Evolutionary conservation across 1,284 basidiomycete genomes (phyloP).

Genomic region (Microbotryum lychnidis-dioicae): DNA sequence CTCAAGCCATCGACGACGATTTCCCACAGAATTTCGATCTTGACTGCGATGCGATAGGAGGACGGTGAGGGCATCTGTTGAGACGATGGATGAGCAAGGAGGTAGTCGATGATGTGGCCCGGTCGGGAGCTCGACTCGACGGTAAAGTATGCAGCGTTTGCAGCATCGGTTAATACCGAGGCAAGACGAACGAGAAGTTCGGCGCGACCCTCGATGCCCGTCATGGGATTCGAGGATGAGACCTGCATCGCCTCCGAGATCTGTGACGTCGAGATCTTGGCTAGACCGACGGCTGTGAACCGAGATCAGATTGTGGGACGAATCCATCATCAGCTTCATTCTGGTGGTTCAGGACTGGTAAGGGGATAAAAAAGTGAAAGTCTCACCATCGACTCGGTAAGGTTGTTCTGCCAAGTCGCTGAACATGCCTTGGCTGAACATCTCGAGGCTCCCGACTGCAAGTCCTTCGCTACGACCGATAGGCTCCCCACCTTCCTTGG

Average conservation of each 20-base stretch:
- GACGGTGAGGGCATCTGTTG: conserved; percentile 46
- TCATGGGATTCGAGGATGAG: conserved; percentile 66
- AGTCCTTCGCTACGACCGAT: conserved; percentile 79
- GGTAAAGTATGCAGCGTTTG: conserved; percentile 56
- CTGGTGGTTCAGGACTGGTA: too few species aligned
- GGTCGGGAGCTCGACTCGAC: conserved; percentile 48
- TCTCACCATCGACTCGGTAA: conserved; percentile 66
- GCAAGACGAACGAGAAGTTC: conserved; percentile 65
- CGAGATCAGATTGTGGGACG: not conserved
- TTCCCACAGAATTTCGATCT: conserved; percentile 58
- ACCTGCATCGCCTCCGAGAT: conserved; percentile 75
- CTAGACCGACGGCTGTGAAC: conserved; percentile 58
- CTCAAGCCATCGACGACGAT: conserved; percentile 72
- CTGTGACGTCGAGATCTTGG: conserved; percentile 54
- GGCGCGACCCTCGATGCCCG: conserved; percentile 78
- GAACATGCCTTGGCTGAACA: conserved; percentile 79
- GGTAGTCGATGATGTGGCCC: conserved; percentile 61
- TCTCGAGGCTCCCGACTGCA: conserved; percentile 82
- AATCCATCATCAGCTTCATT: conserved; percentile 1
- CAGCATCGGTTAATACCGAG: conserved; percentile 51
- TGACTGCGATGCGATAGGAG: conserved; percentile 44
- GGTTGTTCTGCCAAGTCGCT: conserved; percentile 57
- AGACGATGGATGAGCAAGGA: conserved; percentile 43
- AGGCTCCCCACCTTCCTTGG: conserved; percentile 48
- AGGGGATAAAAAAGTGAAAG: not conserved